Conservation (phyloP, 305 asterid genomes). For the Fraxinus paxiana region DNA sequence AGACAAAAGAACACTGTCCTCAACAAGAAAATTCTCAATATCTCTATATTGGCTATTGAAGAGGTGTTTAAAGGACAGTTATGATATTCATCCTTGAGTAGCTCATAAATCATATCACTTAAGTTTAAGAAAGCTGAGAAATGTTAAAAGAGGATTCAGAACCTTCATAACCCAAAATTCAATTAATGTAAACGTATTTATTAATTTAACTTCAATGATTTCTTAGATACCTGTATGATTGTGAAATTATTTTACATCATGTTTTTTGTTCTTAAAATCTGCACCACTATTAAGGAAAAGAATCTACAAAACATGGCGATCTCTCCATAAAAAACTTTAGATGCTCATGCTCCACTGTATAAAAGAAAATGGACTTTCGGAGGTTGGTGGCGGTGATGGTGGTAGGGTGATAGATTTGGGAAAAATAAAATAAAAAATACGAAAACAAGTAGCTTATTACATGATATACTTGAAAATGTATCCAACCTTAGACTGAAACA, state of each 20-base stretch:
- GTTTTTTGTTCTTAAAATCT: neutral
- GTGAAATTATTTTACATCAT: neutral
- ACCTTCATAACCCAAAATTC: neutral
- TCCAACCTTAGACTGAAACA: constrained; percentile 72
- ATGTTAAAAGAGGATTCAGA: neutral
- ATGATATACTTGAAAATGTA: neutral
- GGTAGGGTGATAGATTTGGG: neutral
- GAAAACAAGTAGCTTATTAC: neutral
- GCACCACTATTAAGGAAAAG: neutral
- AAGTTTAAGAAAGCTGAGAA: neutral
- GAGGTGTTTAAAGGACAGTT: neutral
- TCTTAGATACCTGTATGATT: neutral
- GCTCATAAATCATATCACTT: neutral
- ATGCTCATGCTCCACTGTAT: neutral
- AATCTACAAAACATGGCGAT: neutral
- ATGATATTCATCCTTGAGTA: neutral
- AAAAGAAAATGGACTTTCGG: neutral
- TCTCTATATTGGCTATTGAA: neutral
- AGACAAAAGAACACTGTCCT: neutral
- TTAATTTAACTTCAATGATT: neutral
- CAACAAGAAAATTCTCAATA: neutral
- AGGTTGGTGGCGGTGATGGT: neutral
- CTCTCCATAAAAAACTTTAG: neutral
- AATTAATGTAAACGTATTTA: neutral
- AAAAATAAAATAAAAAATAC: neutral